phyloP scores from a whole-genome alignment of 257 asterid genomes.

The Vinca minor region DNA sequence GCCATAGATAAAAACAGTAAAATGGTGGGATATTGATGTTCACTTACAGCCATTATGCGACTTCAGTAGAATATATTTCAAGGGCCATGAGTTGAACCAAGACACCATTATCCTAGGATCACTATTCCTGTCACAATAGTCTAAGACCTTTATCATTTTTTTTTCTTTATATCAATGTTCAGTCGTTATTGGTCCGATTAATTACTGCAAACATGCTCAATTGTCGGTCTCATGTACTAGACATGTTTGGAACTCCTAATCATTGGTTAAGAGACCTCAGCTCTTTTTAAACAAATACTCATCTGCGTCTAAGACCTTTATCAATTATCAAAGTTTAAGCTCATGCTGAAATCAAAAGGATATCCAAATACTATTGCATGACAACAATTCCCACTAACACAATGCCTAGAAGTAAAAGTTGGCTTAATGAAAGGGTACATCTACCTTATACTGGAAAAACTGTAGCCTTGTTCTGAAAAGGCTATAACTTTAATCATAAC shows the following conservation, averaged over 20 bases:
- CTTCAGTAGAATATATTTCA: background rate
- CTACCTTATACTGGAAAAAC: slow-evolving; percentile 14
- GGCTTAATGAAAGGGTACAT: slow-evolving; percentile 10
- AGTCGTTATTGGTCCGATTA: too few species aligned
- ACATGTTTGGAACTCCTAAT: too few species aligned
- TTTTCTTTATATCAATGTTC: too few species aligned
- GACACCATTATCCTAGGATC: slow-evolving; percentile 10
- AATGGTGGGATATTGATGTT: slow-evolving; percentile 14
- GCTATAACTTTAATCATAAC: background rate
- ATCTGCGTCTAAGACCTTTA: slow-evolving; percentile 13
- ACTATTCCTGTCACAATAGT: background rate
- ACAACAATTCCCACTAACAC: slow-evolving; percentile 12
- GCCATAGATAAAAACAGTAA: slow-evolving; percentile 11
- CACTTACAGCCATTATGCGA: slow-evolving; percentile 10
- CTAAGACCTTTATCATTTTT: too few species aligned
- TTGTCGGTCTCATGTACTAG: too few species aligned
- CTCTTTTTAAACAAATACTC: too few species aligned
- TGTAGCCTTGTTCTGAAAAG: slow-evolving; percentile 10
- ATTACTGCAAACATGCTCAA: too few species aligned
- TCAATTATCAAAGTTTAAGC: slow-evolving; percentile 7
- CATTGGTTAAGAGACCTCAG: too few species aligned
- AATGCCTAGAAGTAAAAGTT: slow-evolving; percentile 11
- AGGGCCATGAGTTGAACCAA: slow-evolving; percentile 3
- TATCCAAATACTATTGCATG: slow-evolving; percentile 6
- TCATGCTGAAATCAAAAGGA: slow-evolving; percentile 13